Evolutionary conservation across 176 grass and related monocot genomes (phyloP).

Genomic region (Pontederia paniculata): DNA sequence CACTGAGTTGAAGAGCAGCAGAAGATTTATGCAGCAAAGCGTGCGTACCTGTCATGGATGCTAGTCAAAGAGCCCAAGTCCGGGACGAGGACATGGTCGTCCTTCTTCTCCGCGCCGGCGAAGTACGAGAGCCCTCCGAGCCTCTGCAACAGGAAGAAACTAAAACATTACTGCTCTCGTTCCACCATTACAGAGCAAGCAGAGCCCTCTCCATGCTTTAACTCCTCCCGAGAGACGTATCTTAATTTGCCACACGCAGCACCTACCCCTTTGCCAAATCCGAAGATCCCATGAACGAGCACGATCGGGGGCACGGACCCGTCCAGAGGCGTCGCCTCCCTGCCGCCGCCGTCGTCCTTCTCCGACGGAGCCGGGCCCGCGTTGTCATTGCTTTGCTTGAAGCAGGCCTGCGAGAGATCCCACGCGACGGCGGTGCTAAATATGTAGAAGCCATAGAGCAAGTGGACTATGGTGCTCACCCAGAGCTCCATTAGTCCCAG

Average conservation of each 20-base stretch:
- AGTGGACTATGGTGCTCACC: constrained; percentile 42
- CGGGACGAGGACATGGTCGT: constrained; percentile 63
- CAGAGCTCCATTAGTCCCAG: constrained; percentile 35
- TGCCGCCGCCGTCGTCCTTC: constrained; percentile 2
- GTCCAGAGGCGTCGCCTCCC: constrained; percentile 7
- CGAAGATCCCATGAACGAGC: constrained; percentile 78
- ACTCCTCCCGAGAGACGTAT: not conserved
- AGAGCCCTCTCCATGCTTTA: not conserved
- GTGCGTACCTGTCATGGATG: constrained; percentile 49
- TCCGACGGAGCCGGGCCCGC: not conserved
- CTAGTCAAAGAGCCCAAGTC: constrained; percentile 77
- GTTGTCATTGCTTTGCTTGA: not conserved
- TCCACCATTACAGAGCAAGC: not conserved
- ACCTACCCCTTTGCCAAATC: constrained; percentile 78
- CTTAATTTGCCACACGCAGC: not conserved
- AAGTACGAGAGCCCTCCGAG: constrained; percentile 81
- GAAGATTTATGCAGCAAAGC: not conserved
- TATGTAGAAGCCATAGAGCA: constrained; percentile 70
- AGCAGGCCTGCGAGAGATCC: constrained; percentile 25
- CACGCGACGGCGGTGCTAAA: constrained; percentile 38
- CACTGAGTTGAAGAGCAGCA: not conserved
- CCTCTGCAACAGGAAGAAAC: constrained; percentile 30
- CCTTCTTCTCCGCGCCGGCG: constrained; percentile 89
- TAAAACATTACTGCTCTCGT: not conserved
- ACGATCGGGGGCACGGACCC: constrained; percentile 58